These are phyloP conservation scores for Thoreauomyces humboldtii DNA, from an alignment of 192 early-diverging fungal genomes.

Conservation along the genomic window DNA sequence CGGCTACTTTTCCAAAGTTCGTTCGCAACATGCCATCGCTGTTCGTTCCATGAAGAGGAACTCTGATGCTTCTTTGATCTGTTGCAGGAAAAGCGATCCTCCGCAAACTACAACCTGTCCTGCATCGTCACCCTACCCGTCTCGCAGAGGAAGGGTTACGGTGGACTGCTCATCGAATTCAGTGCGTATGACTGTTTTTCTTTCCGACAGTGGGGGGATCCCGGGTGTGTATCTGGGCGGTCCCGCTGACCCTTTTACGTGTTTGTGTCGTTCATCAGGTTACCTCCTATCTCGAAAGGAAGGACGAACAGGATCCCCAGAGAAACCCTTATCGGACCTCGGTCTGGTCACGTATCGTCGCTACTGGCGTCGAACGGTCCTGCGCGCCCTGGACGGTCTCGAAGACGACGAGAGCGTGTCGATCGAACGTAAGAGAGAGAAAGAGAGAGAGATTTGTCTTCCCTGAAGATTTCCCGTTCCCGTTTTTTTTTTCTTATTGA, in stretches of 20 bases:
- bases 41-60: too few relatives aligned
- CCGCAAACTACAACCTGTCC: constrained; percentile 87
- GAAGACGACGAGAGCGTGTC: constrained; percentile 2
- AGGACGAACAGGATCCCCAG: constrained; percentile 77
- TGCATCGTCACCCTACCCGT: constrained; percentile 92
- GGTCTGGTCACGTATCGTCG: constrained; percentile 79
- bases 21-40: not conserved
- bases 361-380: constrained; percentile 68
- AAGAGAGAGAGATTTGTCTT: too few relatives aligned
- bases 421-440: constrained; percentile 3
- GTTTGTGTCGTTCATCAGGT: constrained; percentile 38
- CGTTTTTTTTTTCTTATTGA: too few relatives aligned
- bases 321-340: constrained; percentile 88
- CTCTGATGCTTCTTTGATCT: not conserved
- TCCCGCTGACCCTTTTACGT: not conserved
- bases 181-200: constrained; percentile 60
- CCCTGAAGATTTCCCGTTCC: too few relatives aligned
- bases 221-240: not conserved
- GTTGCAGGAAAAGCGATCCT: constrained; percentile 81
- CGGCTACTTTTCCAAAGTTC: constrained; percentile 94
- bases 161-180: constrained; percentile 87
- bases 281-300: constrained; percentile 82
- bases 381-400: constrained; percentile 20
- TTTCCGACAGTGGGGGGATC: not conserved
- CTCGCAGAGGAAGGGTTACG: constrained; percentile 89